Conservation (phyloP, 345 rosid species). For the Citrus mangshanensis region DNA sequence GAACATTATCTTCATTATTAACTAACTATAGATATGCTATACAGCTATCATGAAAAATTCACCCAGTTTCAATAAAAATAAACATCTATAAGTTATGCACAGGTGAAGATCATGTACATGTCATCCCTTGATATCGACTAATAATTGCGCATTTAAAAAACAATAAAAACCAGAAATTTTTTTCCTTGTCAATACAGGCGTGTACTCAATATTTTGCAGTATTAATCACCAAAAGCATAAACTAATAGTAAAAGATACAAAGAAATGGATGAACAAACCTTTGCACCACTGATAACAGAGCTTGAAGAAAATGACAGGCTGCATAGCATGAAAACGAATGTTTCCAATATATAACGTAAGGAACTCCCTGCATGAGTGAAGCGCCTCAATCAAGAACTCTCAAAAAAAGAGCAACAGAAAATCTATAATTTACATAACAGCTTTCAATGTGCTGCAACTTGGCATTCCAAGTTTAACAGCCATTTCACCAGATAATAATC, state of each 20-base stretch:
- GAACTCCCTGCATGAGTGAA: constrained; percentile 67
- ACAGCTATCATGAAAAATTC: background rate
- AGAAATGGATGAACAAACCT: constrained; percentile 45
- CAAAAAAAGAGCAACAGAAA: background rate
- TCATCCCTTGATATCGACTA: background rate
- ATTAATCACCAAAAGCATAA: constrained; percentile 1
- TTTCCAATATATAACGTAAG: constrained; percentile 86
- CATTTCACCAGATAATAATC: constrained; percentile 5
- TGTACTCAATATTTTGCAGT: background rate
- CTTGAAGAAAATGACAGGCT: constrained; percentile 85
- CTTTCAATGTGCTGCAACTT: background rate
- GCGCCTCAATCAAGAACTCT: constrained; percentile 3
- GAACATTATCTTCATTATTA: constrained; percentile 4
- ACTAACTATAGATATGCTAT: background rate
- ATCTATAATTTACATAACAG: background rate
- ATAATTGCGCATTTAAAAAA: background rate
- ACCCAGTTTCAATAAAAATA: constrained; percentile 3
- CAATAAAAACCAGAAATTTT: background rate
- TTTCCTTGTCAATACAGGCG: background rate
- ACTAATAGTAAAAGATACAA: background rate
- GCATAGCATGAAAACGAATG: constrained; percentile 50
- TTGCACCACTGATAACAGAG: constrained; percentile 73
- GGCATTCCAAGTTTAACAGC: constrained; percentile 1
- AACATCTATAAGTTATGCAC: background rate
- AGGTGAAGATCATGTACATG: background rate